Evolutionary conservation across 495 filamentous ascomycete species (phyloP).

Genomic region (Evansstolkia leycettana): DNA sequence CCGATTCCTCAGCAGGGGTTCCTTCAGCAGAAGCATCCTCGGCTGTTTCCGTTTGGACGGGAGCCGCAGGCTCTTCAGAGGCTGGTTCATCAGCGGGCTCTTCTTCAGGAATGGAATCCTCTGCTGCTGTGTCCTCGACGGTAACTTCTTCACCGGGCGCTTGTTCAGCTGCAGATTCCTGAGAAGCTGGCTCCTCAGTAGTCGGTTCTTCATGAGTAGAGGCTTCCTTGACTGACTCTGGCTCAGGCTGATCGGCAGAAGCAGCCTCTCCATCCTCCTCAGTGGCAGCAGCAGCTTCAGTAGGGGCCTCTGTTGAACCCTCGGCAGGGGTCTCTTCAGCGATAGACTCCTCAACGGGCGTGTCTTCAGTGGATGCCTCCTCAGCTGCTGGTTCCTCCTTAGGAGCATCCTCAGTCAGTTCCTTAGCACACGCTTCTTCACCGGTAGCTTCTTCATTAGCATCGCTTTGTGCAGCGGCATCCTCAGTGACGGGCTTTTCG

Average conservation of each 20-base stretch:
- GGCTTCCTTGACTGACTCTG: background rate
- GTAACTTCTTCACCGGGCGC: slow-evolving; percentile 1
- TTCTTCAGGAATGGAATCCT: slow-evolving; percentile 3
- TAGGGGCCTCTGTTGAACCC: slow-evolving; percentile 1
- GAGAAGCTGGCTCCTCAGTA: slow-evolving; percentile 1
- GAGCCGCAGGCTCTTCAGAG: slow-evolving; percentile 1
- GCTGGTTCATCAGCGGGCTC: slow-evolving; percentile 2
- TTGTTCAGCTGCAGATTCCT: slow-evolving; percentile 1
- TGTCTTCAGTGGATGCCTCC: background rate
- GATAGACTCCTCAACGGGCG: slow-evolving; percentile 5
- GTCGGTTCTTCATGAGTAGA: background rate
- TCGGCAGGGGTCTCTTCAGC: slow-evolving; percentile 7
- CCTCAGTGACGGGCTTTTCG: no score
- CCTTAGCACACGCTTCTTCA: no score
- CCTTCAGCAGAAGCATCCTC: slow-evolving; percentile 1
- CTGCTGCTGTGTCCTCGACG: slow-evolving; percentile 3
- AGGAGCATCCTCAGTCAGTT: background rate
- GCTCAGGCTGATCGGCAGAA: slow-evolving; percentile 4
- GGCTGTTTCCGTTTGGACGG: background rate
- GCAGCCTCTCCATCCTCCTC: no score
- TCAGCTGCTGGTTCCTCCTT: slow-evolving; percentile 1
- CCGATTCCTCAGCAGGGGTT: background rate
- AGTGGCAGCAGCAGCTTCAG: background rate
- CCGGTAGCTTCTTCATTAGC: no score
- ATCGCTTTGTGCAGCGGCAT: no score